Base-by-base conservation (phyloP, 2,329 filamentous ascomycete genomes). In the Penicillium sclerotiorum region DNA sequence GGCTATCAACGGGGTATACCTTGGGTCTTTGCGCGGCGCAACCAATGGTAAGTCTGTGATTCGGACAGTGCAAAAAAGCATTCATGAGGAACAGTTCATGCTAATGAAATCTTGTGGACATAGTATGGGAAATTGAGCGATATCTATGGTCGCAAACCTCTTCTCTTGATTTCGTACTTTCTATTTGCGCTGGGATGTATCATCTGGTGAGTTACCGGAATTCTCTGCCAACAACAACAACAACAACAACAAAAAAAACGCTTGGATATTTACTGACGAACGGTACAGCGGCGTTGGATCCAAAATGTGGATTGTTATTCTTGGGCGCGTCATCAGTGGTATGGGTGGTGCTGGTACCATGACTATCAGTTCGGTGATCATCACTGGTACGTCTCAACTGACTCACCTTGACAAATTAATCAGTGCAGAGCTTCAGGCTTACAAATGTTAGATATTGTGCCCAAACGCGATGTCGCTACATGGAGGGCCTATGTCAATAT, bases 41-140 rank as follows among this genome's bases (percentile, higher is more conserved):
- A 57, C 75, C 79, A 0, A 66, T 84, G 56, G 80, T 81, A 49
- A 58, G 74, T 53, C 11, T 11, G 12, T n/a, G 2, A 5, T 8
- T 1, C 2, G n/a, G 8, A 8, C 9, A 36, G 1, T 1, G 30
- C 4, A 25, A n/a, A 20, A 20, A 35, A 25, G 30, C 15, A 28
- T 28, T 8, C 7, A 7, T 27, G 7, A 27, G n/a, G n/a, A n/a
- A n/a, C n/a, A 32, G 27, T 18, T 3, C 11, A 11, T 5, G 18
- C 53, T 64, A 35, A 67, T 38, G 8, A 12, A 18, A 28, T 12
- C 5, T 18, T 9, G n/a, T n/a, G n/a, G n/a, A n/a, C 13, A 6
- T 33, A 79, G 73, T 81, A 79, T 50, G 80, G 79, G 0, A 83
- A 83, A 55, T 61, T 84, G 5, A 82, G 79, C 51, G 79, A 83